Evolutionary conservation across 352 stramenopile species (phyloP).

Genomic region (Lagenidium sp.): DNA sequence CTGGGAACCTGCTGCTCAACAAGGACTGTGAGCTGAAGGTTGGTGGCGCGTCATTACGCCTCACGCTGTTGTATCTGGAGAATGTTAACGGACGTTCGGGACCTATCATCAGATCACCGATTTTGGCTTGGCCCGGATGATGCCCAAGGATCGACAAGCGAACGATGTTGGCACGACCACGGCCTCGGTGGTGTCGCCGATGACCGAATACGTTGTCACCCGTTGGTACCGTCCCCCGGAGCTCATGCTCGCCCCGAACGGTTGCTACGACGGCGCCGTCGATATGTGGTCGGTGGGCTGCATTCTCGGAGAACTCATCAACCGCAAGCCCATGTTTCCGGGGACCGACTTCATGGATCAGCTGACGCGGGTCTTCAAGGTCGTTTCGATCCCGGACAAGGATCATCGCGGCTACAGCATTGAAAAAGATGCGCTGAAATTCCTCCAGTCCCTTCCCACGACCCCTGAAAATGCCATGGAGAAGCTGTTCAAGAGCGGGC

Average conservation of each 20-base stretch:
- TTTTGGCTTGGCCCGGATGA: slow-evolving; percentile 90
- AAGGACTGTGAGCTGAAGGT: slow-evolving; percentile 88
- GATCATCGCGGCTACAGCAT: slow-evolving; percentile 60
- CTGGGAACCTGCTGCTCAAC: slow-evolving; percentile 90
- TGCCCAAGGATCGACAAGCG: slow-evolving; percentile 30
- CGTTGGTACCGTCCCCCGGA: slow-evolving; percentile 90
- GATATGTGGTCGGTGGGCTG: slow-evolving; percentile 85
- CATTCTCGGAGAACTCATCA: slow-evolving; percentile 91
- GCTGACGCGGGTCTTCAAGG: slow-evolving; percentile 71
- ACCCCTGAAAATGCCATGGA: slow-evolving; percentile 47
- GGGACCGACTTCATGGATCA: slow-evolving; percentile 83
- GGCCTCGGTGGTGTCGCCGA: slow-evolving; percentile 37
- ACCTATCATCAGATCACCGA: slow-evolving; percentile 76
- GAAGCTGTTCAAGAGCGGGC: slow-evolving; percentile 32
- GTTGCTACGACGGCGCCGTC: slow-evolving; percentile 81
- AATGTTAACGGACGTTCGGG: background rate
- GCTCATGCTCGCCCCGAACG: slow-evolving; percentile 88
- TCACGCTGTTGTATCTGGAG: too few relatives aligned
- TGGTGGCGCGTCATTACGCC: background rate
- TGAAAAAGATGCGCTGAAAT: slow-evolving; percentile 80
- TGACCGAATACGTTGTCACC: slow-evolving; percentile 89
- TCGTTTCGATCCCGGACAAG: slow-evolving; percentile 58
- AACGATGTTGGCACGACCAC: slow-evolving; percentile 5
- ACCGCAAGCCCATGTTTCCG: slow-evolving; percentile 69
- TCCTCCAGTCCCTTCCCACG: slow-evolving; percentile 59